Evolutionary conservation across 768 basidiomycete genomes (phyloP).

Genomic region (Podaxis rugospora): DNA sequence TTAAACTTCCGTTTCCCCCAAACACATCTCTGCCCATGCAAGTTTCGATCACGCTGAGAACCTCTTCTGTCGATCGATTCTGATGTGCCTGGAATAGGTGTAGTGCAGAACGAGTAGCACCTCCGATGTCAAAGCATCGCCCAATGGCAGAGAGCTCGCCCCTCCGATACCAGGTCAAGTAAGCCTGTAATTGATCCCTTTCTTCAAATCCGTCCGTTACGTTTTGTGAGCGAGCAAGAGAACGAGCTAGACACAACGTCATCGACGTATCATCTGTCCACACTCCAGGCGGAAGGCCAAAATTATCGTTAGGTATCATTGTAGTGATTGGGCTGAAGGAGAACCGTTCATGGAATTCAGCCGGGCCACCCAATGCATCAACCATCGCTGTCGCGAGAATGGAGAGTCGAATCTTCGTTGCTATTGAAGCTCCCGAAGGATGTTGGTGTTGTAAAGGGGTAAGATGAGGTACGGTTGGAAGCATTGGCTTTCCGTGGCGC

Average conservation of each 20-base stretch:
- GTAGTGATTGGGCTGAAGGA: conserved; percentile 29
- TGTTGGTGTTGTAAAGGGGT: neutral
- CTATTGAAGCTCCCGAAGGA: conserved; percentile 18
- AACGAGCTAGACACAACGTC: conserved; percentile 40
- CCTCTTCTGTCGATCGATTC: neutral
- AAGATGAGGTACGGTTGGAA: neutral
- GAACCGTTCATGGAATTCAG: conserved; percentile 36
- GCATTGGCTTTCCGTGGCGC: neutral
- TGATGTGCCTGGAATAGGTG: conserved; percentile 19
- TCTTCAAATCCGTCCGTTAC: conserved; percentile 30
- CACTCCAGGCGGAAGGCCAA: conserved; percentile 30
- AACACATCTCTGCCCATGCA: conserved; percentile 22
- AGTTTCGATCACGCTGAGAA: conserved; percentile 20
- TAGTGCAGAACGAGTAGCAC: conserved; percentile 30
- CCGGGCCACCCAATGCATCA: conserved; percentile 42
- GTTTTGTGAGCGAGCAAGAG: conserved; percentile 17
- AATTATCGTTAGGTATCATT: conserved; percentile 36
- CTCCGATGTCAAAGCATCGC: conserved; percentile 36
- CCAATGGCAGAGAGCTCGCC: conserved; percentile 31
- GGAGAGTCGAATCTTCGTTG: conserved; percentile 35
- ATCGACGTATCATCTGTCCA: conserved; percentile 50
- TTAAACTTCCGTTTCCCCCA: conserved; percentile 39
- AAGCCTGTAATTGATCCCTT: conserved; percentile 29
- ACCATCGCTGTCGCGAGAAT: conserved; percentile 37
- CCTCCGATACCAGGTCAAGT: conserved; percentile 26